Conservation (phyloP, 1,284 basidiomycete genomes). For the Stereum hirsutum region DNA sequence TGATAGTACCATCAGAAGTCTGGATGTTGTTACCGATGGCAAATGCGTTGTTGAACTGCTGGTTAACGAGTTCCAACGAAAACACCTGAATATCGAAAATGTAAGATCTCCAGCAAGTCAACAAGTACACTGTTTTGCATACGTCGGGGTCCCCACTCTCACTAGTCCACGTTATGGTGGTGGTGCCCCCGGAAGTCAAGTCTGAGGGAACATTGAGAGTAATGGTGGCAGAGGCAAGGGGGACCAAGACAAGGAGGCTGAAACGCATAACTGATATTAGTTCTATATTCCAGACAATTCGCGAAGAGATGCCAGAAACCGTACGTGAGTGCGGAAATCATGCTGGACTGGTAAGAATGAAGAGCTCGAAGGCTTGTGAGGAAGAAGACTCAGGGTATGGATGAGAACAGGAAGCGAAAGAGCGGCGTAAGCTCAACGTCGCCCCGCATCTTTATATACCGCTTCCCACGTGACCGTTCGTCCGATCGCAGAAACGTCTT, state of each 20-base stretch:
- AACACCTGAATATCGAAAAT: no score
- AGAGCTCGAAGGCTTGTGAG: background rate
- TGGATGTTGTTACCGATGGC: slow-evolving; percentile 53
- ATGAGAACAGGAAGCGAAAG: background rate
- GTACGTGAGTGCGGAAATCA: background rate
- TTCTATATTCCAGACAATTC: background rate
- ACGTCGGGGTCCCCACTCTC: slow-evolving; percentile 28
- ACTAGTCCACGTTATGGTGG: slow-evolving; percentile 41
- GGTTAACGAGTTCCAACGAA: slow-evolving; percentile 35
- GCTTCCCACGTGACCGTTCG: no score
- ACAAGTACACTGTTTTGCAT: no score
- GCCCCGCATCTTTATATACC: no score
- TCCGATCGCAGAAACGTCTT: no score
- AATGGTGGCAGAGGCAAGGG: slow-evolving; percentile 42
- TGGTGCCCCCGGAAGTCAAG: slow-evolving; percentile 21
- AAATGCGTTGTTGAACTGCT: slow-evolving; percentile 41
- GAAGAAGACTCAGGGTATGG: background rate
- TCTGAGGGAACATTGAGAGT: slow-evolving; percentile 28
- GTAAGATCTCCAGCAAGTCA: no score
- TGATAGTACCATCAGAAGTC: slow-evolving; percentile 24
- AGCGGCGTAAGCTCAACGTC: background rate
- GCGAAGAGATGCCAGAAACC: background rate
- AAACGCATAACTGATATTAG: background rate
- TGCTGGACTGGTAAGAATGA: background rate
- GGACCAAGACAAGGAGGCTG: slow-evolving; percentile 35